A percentile compares a stretch with the other conserved stretches of the same genome.
Evolutionary conservation across 306 rosid species (phyloP).

Genomic region (Gastrolobium bilobum): DNA sequence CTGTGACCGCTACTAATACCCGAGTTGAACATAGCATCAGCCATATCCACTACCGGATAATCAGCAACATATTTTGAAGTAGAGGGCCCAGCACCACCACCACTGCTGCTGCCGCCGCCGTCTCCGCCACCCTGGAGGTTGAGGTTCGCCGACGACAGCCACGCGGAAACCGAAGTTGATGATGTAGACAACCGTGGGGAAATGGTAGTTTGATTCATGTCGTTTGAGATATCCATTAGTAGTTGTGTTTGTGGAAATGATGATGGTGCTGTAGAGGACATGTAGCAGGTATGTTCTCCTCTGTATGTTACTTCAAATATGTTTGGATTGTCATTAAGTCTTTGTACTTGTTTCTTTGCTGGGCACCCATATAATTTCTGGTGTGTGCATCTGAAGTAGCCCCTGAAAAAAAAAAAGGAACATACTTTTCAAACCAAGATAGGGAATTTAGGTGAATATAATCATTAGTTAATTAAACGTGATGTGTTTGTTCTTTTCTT

Average conservation of each 20-base stretch:
- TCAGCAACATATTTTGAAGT: conserved; percentile 39
- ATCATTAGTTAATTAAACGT: neutral
- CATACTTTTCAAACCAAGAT: neutral
- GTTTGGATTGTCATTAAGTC: conserved; percentile 65
- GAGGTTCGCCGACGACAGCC: conserved; percentile 50
- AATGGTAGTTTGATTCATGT: neutral
- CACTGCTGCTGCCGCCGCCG: neutral
- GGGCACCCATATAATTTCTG: conserved; percentile 72
- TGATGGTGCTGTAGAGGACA: conserved; percentile 83
- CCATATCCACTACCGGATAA: conserved; percentile 66
- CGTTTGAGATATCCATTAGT: neutral
- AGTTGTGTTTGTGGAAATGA: conserved; percentile 51
- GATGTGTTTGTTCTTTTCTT: neutral
- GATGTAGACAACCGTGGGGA: conserved; percentile 34
- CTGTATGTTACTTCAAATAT: conserved; percentile 68
- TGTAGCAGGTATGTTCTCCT: conserved; percentile 72
- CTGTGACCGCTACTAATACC: conserved; percentile 65
- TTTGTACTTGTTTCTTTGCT: conserved; percentile 84
- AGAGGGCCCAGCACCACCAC: conserved; percentile 48
- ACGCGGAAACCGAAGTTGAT: conserved; percentile 11
- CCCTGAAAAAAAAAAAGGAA: conserved; percentile 49
- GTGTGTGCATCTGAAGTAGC: conserved; percentile 90
- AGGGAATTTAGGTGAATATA: neutral
- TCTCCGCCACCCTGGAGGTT: neutral
- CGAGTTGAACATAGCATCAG: conserved; percentile 75